A percentile compares a stretch with the other conserved stretches of the same genome.
Conservation (phyloP, 2,329 filamentous ascomycete species). For the Beauveria scarabaeidicola region DNA sequence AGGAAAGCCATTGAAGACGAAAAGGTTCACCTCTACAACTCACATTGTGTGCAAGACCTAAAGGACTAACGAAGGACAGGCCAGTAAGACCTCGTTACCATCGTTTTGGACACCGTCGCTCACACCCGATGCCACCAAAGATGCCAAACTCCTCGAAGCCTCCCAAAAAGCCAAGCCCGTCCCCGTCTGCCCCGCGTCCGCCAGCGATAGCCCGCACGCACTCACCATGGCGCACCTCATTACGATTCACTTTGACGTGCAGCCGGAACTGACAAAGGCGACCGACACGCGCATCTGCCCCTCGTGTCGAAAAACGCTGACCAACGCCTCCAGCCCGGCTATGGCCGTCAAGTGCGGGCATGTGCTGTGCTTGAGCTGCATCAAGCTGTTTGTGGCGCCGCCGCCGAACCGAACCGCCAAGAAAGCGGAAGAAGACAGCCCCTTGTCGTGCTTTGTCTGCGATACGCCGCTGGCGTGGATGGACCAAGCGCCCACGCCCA, state of each 20-base stretch:
- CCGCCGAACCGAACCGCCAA: constrained; percentile 33
- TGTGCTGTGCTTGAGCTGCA: constrained; percentile 78
- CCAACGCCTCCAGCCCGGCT: constrained; percentile 74
- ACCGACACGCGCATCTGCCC: constrained; percentile 56
- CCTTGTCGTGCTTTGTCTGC: constrained; percentile 69
- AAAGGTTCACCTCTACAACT: constrained; percentile 38
- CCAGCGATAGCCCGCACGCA: constrained; percentile 55
- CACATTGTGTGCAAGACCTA: constrained; percentile 9
- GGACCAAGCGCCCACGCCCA: constrained; percentile 32
- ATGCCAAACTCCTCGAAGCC: constrained; percentile 43
- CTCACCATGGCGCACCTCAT: constrained; percentile 75
- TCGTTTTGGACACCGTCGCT: constrained; percentile 92
- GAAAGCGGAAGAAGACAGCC: constrained; percentile 36
- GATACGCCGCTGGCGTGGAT: constrained; percentile 61
- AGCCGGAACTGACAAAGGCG: constrained; percentile 41
- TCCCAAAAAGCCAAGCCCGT: constrained; percentile 55
- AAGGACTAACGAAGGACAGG: constrained; percentile 25
- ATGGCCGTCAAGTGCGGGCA: constrained; percentile 85
- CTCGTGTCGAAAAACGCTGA: constrained; percentile 73
- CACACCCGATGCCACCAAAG: constrained; percentile 48
- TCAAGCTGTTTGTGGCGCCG: constrained; percentile 71
- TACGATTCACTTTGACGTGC: constrained; percentile 67
- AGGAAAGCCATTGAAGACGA: constrained; percentile 65
- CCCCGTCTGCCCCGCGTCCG: constrained; percentile 70
- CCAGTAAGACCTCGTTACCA: constrained; percentile 59